A percentile compares a stretch with the other conserved stretches of the same genome.
Conservation (phyloP, 495 filamentous ascomycete species). For the Acidiella bohemica region DNA sequence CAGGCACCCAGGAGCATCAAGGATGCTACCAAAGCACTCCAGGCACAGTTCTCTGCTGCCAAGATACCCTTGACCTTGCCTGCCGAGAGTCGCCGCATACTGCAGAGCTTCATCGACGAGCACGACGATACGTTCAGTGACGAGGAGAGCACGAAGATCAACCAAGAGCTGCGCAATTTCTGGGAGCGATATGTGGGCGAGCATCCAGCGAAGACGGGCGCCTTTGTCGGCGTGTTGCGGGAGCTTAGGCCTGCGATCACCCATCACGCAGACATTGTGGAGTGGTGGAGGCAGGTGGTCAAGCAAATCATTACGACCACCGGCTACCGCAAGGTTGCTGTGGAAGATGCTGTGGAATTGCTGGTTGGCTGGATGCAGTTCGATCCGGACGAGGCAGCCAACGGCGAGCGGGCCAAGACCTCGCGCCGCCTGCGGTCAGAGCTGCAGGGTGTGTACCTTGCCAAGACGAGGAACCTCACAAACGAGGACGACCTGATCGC, state of each 20-base stretch:
- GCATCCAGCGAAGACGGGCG: conserved; percentile 39
- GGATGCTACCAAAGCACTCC: conserved; percentile 48
- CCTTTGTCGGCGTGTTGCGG: conserved; percentile 48
- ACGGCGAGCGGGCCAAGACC: conserved; percentile 26
- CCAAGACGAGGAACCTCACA: conserved; percentile 33
- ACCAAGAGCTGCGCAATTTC: conserved; percentile 50
- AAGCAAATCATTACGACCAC: conserved; percentile 43
- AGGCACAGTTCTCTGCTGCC: conserved; percentile 37
- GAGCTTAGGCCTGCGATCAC: conserved; percentile 45
- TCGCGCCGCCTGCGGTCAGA: conserved; percentile 37
- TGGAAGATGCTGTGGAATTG: conserved; percentile 42
- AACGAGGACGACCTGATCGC: conserved; percentile 29
- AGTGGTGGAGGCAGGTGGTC: conserved; percentile 56
- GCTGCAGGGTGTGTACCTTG: conserved; percentile 47
- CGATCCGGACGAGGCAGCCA: conserved; percentile 40
- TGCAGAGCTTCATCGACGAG: conserved; percentile 48
- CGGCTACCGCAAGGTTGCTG: conserved; percentile 43
- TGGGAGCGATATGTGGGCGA: conserved; percentile 44
- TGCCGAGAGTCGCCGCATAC: conserved; percentile 41
- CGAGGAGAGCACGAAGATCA: conserved; percentile 44
- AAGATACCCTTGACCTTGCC: conserved; percentile 43
- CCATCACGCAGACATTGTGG: conserved; percentile 38
- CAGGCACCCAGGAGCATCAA: conserved; percentile 28
- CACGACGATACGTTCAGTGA: conserved; percentile 43
- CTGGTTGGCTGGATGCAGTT: conserved; percentile 44